Percentiles rank a stretch among this genome's conserved stretches.
Conservation (phyloP, 805 yeast species). For the Ogataea degrootiae region DNA sequence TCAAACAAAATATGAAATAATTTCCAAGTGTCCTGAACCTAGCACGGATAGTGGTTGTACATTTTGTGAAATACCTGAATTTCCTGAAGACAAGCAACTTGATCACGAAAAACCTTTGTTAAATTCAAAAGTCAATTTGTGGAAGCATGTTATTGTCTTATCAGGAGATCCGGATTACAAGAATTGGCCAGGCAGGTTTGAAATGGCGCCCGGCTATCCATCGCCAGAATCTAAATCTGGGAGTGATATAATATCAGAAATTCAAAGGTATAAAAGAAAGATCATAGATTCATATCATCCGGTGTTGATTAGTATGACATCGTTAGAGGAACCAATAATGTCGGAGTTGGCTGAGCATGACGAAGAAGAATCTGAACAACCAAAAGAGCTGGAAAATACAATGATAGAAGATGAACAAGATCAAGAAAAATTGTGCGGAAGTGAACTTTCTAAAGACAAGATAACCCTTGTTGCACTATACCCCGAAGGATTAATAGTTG, state of each 20-base stretch:
- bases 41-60: conserved; percentile 59
- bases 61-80: conserved; percentile 38
- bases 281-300: conserved; percentile 43
- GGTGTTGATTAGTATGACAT: conserved; percentile 43
- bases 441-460: too few relatives aligned
- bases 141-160: conserved; percentile 53
- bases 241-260: conserved; percentile 35
- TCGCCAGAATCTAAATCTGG: not conserved
- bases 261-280: conserved; percentile 31
- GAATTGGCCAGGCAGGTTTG: conserved; percentile 48
- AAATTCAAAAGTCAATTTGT: conserved; percentile 45
- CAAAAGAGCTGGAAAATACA: not conserved
- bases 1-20: conserved; percentile 7
- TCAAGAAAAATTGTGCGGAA: not conserved
- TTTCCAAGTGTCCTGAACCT: conserved; percentile 44
- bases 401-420: too few relatives aligned
- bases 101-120: conserved; percentile 36
- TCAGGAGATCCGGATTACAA: conserved; percentile 37
- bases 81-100: conserved; percentile 41
- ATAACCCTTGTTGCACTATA: conserved; percentile 32
- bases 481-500: conserved; percentile 49
- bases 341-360: not conserved
- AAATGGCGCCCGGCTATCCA: conserved; percentile 34
- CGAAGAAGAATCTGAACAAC: not conserved
- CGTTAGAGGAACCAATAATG: conserved; percentile 19